These are phyloP conservation scores for Dryadomyces quercus-mongolicae DNA, from an alignment of 2,329 filamentous ascomycete genomes.

Conservation along the genomic window DNA sequence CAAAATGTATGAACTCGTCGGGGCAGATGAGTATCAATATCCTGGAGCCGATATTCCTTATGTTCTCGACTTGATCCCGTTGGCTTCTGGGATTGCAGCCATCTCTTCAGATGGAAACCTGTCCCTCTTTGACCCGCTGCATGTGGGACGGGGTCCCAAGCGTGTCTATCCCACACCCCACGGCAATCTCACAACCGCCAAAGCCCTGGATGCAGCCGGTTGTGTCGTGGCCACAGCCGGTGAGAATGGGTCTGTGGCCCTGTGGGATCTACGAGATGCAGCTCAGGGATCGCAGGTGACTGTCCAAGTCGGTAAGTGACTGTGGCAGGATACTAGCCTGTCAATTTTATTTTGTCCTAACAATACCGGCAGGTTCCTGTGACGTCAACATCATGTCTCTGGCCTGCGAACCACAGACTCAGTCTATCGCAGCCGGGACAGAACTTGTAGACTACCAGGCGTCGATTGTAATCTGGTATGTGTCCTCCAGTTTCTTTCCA, in stretches of 20 bases:
- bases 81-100: constrained; percentile 39
- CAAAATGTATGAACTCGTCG: constrained; percentile 29
- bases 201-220: constrained; percentile 37
- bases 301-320: constrained; percentile 24
- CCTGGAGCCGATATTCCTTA: constrained; percentile 31
- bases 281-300: constrained; percentile 25
- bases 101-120: constrained; percentile 63
- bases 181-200: constrained; percentile 51
- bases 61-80: constrained; percentile 45
- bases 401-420: constrained; percentile 42
- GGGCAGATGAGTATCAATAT: constrained; percentile 26
- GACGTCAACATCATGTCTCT: constrained; percentile 44
- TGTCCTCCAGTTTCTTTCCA: neutral
- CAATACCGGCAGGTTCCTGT: constrained; percentile 10
- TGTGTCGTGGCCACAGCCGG: constrained; percentile 56
- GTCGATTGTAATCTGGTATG: constrained; percentile 49
- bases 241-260: constrained; percentile 52
- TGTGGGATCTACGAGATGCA: constrained; percentile 51
- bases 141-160: constrained; percentile 38
- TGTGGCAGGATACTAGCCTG: constrained; percentile 12
- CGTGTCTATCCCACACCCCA: constrained; percentile 39
- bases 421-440: constrained; percentile 58
- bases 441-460: constrained; percentile 55
- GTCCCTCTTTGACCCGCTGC: constrained; percentile 48
- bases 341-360: too few species aligned